phyloP scores from a whole-genome alignment of 495 filamentous ascomycete genomes.

The Staphylotrichum longicolle region DNA sequence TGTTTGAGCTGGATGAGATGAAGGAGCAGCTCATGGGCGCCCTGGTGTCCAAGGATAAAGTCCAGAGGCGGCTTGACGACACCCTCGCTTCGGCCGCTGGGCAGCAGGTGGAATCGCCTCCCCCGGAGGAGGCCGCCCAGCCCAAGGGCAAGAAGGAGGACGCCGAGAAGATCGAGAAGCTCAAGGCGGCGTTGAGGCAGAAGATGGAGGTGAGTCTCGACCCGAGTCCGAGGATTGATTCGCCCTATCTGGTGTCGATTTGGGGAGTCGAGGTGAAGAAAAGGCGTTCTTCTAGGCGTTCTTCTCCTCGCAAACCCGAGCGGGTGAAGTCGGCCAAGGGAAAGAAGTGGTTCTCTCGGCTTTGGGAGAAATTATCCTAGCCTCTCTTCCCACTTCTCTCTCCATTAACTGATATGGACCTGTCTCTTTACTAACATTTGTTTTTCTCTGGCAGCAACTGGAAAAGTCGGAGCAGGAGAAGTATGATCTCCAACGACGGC shows the following conservation, averaged over 20 bases:
- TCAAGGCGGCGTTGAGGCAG: conserved; percentile 45
- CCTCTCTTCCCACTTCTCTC: background rate
- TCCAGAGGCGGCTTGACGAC: conserved; percentile 51
- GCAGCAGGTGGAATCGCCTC: background rate
- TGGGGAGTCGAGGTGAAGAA: background rate
- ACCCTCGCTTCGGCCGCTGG: conserved; percentile 20
- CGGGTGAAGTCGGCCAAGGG: background rate
- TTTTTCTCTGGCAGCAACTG: conserved; percentile 39
- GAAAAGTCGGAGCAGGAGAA: conserved; percentile 51
- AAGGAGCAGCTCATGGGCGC: conserved; percentile 51
- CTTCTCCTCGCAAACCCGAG: background rate
- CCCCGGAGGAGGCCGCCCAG: background rate
- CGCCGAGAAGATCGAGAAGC: conserved; percentile 52
- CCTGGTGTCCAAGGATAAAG: conserved; percentile 54
- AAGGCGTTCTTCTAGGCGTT: too few relatives aligned
- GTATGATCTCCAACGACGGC: conserved; percentile 46
- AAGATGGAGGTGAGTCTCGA: conserved; percentile 46
- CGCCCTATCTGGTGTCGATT: conserved; percentile 15
- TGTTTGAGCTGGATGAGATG: conserved; percentile 48
- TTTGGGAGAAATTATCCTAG: background rate
- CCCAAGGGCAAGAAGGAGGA: conserved; percentile 47
- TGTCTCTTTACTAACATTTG: conserved; percentile 2
- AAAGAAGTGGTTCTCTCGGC: background rate
- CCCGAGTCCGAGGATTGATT: conserved; percentile 15
- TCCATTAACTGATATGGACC: background rate